Evolutionary conservation across 805 yeast species (phyloP), one percentile per base, ranked within the genome.

Genomic region (Kodamaea hsintzibuensis): DNA sequence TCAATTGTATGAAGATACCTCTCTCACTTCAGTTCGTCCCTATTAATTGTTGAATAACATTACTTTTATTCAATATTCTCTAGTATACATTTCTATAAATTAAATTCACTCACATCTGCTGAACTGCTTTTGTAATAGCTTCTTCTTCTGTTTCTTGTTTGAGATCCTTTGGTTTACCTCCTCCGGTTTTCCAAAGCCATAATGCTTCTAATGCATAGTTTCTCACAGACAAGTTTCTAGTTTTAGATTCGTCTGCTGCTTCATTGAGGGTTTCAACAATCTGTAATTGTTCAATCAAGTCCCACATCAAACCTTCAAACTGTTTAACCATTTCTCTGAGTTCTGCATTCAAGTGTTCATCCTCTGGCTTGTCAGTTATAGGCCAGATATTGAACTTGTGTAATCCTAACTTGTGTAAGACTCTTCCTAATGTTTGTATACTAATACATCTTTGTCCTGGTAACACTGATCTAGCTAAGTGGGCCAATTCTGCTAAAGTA

Each of bases 361-460:
- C 73, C 33, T 73, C 69, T 38, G 68, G 71, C 27, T 72, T 69
- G 2, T 72, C 70, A 33, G 67, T 67, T 3, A 80, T 78, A 0
- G 86, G 85, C 10, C 78, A 62, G 44, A 84, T 71, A 55, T 77
- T 78, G 61, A 82, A 81, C 63, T 83, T 81, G 54, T 83, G 80
- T 52, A 80, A 77, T 1, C 95, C 93, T 47, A 93, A 73, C 66
- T 90, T 89, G 69, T 88, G 91, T 45, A 95, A 73, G 0, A 95
- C 82, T 56, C 99, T 78, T 2, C 99, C 99, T 43, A 91, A 61
- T 7, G 95, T 89, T 65, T 89, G 89, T 35, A 92, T 85, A 7
- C 97, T 91, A 10, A 95, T 80, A 56, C 95, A 84, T 47, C 98
- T 76, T 70, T 95, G 99, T 0, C 96, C 85, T 0, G 96, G 83